Evolutionary conservation across 305 asterid genomes (phyloP).

Genomic region (Solanum hybrid): DNA sequence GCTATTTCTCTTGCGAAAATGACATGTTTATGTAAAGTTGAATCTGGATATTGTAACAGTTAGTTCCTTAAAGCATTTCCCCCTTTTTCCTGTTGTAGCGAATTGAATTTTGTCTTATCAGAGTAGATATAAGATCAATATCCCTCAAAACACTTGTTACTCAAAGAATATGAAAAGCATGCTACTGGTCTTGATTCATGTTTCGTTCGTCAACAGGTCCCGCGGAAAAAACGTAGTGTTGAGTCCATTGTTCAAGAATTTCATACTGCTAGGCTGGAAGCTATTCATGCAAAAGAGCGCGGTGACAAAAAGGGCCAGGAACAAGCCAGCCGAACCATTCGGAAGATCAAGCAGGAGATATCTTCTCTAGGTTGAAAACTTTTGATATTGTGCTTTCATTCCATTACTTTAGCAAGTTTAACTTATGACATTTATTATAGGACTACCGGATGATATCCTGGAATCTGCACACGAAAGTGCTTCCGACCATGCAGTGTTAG

Average conservation of each 20-base stretch:
- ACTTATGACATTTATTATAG: constrained; percentile 32
- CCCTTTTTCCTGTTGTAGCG: neutral
- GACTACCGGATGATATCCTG: constrained; percentile 60
- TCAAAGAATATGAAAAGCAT: neutral
- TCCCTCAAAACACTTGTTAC: neutral
- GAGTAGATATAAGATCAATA: neutral
- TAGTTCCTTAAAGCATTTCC: neutral
- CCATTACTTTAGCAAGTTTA: neutral
- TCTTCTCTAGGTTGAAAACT: constrained; percentile 59
- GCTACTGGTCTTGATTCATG: neutral
- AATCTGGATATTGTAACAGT: neutral
- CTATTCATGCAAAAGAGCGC: constrained; percentile 69
- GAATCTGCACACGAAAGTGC: constrained; percentile 56
- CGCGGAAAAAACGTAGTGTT: constrained; percentile 36
- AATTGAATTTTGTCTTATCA: neutral
- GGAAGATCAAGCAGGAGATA: constrained; percentile 73
- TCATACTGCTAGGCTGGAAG: constrained; percentile 76
- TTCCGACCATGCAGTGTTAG: constrained; percentile 30
- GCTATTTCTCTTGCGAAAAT: neutral
- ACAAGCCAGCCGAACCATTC: constrained; percentile 65
- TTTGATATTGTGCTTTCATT: neutral
- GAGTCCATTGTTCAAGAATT: constrained; percentile 67
- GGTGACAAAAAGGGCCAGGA: constrained; percentile 77
- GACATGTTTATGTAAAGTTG: neutral
- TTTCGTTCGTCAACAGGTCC: constrained; percentile 20